Evolutionary conservation across 2,329 filamentous ascomycete genomes (phyloP), one percentile per base, ranked within the genome.

Genomic region (Amauroascus verrucosus): DNA sequence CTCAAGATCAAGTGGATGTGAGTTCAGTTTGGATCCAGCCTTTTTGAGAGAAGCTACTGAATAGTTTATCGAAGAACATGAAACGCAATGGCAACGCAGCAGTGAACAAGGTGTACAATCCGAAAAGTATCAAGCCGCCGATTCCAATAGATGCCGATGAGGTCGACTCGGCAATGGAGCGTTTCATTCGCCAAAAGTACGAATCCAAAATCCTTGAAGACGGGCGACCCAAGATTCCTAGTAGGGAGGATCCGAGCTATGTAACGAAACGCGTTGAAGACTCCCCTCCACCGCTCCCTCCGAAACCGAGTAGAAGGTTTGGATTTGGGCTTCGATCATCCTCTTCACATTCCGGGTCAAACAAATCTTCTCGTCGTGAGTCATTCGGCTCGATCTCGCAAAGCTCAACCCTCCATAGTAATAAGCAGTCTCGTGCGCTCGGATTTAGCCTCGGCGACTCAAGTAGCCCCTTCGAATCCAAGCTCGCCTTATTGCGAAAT

Each of bases 131-230:
- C 62, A 86, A 83, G 62, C 84, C 93, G 1, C 81, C 91, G 3
- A 83, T 96, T 14, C 90, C 93, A 0, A 78, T 95, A 61, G 93
- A 97, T 65, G 82, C 82, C 37, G 93, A 98, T 70, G 90, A 97
- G 72, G 86, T 86, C 47, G 91, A 98, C 67, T 85, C 87, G 9
- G 88, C 86, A 26, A 93, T 98, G 85, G 93, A 98, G 71, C 81
- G 88, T 56, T 97, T 91, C 69, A 95, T 98, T 61, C 79, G 91
- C 56, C 84, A 91, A 64, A 98, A 98, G 70, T 98, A 98, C 70
- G 83, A 90, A 65, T 83, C 84, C 61, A 75, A 77, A 54, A 71
- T 75, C 13, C 75, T 80, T 58, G 72, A 74, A 54, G 67, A 72
- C 60, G 70, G 67, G 41, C 71, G 66, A 60, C 72, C 65, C 32